A percentile compares a stretch with the other conserved stretches of the same genome.
Conservation (phyloP, 495 filamentous ascomycete genomes). For the Corynascus novoguineensis region DNA sequence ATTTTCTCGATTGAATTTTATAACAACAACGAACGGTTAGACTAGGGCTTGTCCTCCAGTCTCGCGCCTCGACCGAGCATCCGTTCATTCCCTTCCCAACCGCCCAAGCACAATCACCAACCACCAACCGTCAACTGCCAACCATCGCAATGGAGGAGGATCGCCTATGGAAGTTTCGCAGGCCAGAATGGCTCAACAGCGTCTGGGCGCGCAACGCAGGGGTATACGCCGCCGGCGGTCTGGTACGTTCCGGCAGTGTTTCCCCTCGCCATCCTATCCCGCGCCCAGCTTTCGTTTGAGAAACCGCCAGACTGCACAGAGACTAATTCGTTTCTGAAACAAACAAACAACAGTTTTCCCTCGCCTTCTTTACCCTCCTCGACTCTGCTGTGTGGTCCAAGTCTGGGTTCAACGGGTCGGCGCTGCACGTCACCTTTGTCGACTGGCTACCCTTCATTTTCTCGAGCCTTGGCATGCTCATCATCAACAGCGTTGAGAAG, state of each 20-base stretch:
- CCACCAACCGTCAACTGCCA: too few relatives aligned
- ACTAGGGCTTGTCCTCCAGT: too few relatives aligned
- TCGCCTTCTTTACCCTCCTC: constrained; percentile 94
- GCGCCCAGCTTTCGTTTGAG: too few relatives aligned
- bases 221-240: constrained; percentile 78
- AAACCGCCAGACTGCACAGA: too few relatives aligned
- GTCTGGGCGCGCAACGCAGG: constrained; percentile 71
- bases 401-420: constrained; percentile 67
- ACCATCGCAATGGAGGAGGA: constrained; percentile 50
- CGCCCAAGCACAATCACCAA: neutral
- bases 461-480: constrained; percentile 87
- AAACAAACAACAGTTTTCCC: constrained; percentile 84
- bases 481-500: constrained; percentile 99
- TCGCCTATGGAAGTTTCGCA: constrained; percentile 71
- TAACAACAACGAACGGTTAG: neutral
- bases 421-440: constrained; percentile 88
- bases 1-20: neutral
- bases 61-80: neutral
- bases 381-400: constrained; percentile 86
- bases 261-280: constrained; percentile 92
- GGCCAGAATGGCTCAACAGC: constrained; percentile 87
- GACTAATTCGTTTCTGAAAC: too few relatives aligned
- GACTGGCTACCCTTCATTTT: constrained; percentile 99
- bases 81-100: neutral
- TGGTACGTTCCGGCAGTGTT: constrained; percentile 79